A percentile compares a stretch with the other conserved stretches of the same genome.
phyloP scores from a whole-genome alignment of 352 stramenopile species.

The Globisporangium viniferum region DNA sequence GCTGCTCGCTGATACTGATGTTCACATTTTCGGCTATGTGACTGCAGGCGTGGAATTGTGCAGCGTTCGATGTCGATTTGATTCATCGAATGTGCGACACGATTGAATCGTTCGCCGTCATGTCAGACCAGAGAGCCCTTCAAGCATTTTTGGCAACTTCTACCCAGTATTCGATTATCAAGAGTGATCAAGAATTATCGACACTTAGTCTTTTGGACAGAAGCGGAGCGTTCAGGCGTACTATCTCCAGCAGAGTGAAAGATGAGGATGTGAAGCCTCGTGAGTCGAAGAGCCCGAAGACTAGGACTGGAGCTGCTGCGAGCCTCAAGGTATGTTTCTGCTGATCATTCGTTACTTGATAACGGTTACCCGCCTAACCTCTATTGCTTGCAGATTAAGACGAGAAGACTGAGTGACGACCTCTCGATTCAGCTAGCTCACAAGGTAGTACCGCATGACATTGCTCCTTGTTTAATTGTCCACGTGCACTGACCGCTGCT shows the following conservation, averaged over 20 bases:
- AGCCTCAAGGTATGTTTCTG: constrained; percentile 12
- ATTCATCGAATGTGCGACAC: constrained; percentile 42
- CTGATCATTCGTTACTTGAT: not conserved
- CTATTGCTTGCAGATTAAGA: not conserved
- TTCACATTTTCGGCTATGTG: not conserved
- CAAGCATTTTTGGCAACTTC: constrained; percentile 33
- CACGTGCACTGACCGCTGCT: not conserved
- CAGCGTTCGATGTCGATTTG: constrained; percentile 39
- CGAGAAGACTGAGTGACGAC: constrained; percentile 12
- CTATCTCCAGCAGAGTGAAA: constrained; percentile 26
- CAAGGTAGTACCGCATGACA: not conserved
- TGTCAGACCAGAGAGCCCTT: constrained; percentile 22
- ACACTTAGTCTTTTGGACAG: constrained; percentile 36
- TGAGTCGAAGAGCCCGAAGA: constrained; percentile 8
- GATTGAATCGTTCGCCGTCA: constrained; percentile 34
- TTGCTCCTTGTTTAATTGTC: no score
- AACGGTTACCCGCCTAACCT: not conserved
- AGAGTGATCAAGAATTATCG: constrained; percentile 36
- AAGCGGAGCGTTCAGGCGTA: constrained; percentile 24
- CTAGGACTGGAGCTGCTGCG: not conserved
- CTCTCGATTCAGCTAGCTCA: not conserved
- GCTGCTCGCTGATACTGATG: not conserved
- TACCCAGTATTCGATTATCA: constrained; percentile 29
- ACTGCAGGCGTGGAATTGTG: constrained; percentile 63
- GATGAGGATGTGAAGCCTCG: constrained; percentile 6